Conservation (phyloP, 768 basidiomycete genomes). For the Suillus occidentalis region DNA sequence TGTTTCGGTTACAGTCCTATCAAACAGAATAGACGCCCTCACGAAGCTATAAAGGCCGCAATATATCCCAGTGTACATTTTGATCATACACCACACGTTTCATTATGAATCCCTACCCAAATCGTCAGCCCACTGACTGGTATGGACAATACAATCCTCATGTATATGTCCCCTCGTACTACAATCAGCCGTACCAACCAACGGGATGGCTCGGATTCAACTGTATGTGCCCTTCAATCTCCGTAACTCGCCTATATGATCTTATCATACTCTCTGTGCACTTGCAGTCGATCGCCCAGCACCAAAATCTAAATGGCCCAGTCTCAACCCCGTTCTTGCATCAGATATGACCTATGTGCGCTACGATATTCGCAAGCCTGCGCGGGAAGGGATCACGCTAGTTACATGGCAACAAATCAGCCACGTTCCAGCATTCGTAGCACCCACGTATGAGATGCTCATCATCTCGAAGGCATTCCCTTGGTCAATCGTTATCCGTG, state of each 20-base stretch:
- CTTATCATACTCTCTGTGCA: not conserved
- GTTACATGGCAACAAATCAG: conserved; percentile 43
- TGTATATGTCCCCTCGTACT: conserved; percentile 25
- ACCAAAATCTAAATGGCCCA: conserved; percentile 44
- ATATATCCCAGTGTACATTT: not conserved
- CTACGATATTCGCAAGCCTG: conserved; percentile 48
- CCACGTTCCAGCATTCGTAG: conserved; percentile 37
- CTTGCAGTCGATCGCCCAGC: conserved; percentile 20
- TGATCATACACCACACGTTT: not conserved
- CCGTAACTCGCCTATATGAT: not conserved
- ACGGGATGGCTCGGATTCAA: conserved; percentile 13
- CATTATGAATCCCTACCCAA: conserved; percentile 26
- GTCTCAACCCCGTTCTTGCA: conserved; percentile 53
- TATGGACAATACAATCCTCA: conserved; percentile 31
- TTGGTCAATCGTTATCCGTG: conserved; percentile 60
- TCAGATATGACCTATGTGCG: conserved; percentile 49
- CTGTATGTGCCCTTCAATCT: conserved; percentile 14
- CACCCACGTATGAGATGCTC: conserved; percentile 38
- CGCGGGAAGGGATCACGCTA: conserved; percentile 41
- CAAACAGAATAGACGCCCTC: not conserved
- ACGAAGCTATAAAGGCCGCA: conserved; percentile 11
- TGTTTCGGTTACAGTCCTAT: not conserved
- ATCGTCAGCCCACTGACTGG: conserved; percentile 17
- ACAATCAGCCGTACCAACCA: conserved; percentile 15
- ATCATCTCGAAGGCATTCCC: conserved; percentile 64